A percentile compares a stretch with the other conserved stretches of the same genome.
These are phyloP conservation scores for Trichoderma atroviride DNA, from an alignment of 2,329 filamentous ascomycete species.

Conservation along the genomic window DNA sequence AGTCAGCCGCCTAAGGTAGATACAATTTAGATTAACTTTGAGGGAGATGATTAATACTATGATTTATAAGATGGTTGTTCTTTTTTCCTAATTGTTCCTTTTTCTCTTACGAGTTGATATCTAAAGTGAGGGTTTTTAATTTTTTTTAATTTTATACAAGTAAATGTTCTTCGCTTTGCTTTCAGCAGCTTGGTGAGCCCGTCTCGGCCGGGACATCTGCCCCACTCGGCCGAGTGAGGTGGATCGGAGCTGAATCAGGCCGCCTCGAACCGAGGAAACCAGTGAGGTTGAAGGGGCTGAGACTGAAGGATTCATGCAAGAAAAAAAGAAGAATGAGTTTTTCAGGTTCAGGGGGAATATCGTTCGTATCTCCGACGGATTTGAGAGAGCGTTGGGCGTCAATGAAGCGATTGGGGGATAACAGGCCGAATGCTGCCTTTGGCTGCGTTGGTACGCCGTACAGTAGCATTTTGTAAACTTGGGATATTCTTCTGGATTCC, in stretches of 20 bases:
- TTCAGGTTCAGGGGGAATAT: background rate
- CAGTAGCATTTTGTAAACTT: too few species aligned
- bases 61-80: too few species aligned
- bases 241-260: background rate
- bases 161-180: too few species aligned
- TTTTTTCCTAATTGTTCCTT: too few species aligned
- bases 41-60: too few species aligned
- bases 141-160: too few species aligned
- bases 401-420: background rate
- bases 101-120: too few species aligned
- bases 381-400: background rate
- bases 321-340: background rate
- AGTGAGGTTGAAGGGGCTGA: conserved; percentile 2
- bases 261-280: background rate
- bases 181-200: background rate
- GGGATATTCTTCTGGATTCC: background rate
- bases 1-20: too few species aligned
- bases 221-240: conserved; percentile 25
- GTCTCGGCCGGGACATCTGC: background rate
- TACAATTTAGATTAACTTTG: too few species aligned
- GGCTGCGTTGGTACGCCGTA: background rate
- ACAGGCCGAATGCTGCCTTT: background rate
- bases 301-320: background rate
- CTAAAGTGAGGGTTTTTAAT: too few species aligned
- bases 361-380: conserved; percentile 5